These are phyloP conservation scores for Ceratocystis harringtonii DNA, from an alignment of 2,329 filamentous ascomycete species.

Conservation along the genomic window DNA sequence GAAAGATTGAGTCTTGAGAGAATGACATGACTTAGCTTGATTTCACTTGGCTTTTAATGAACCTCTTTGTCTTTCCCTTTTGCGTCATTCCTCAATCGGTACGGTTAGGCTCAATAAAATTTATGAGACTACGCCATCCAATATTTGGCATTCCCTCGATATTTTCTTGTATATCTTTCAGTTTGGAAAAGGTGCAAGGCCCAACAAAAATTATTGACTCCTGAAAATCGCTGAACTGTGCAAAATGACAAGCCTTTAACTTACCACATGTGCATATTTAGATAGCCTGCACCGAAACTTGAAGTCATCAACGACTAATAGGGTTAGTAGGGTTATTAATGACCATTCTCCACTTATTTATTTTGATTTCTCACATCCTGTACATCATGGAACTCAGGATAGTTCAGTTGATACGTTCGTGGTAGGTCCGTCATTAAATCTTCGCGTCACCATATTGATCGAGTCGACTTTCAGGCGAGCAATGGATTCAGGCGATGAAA, in stretches of 20 bases:
- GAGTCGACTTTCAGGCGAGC: background rate
- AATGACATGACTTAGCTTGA: conserved; percentile 2
- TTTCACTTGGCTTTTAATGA: background rate
- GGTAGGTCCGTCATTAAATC: no score
- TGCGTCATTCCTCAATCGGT: background rate
- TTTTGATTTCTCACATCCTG: no score
- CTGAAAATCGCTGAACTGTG: no score
- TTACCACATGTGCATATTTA: no score
- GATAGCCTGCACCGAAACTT: no score
- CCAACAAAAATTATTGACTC: no score
- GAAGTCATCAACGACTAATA: no score
- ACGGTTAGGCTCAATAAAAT: background rate
- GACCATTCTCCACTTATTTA: no score
- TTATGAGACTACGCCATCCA: conserved; percentile 5
- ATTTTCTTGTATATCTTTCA: background rate
- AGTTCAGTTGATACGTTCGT: no score
- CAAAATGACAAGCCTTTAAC: no score
- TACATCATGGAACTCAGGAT: no score
- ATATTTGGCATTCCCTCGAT: background rate
- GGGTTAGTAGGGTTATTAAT: no score
- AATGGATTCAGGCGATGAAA: conserved; percentile 8
- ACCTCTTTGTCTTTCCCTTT: background rate
- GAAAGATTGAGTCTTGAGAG: conserved; percentile 8
- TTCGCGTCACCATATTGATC: background rate
- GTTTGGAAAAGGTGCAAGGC: conserved; percentile 1